Evolutionary conservation across 805 yeast genomes (phyloP).

Genomic region (Metschnikowia proteae): DNA sequence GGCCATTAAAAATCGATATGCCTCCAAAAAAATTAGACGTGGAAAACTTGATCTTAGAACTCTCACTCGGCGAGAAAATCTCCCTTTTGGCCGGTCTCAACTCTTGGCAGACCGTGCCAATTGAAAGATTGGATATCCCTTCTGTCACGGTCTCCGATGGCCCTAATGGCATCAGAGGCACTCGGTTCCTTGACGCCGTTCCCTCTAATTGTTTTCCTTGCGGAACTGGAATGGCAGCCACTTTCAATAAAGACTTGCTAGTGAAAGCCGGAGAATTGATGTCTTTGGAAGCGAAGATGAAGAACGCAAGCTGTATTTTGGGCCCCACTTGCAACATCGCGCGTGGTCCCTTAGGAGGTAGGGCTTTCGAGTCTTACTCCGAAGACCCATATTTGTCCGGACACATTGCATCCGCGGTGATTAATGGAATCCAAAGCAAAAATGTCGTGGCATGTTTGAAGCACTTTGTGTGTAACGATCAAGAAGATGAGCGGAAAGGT

Average conservation of each 20-base stretch:
- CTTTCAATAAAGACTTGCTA: conserved; percentile 50
- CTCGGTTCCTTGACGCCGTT: conserved; percentile 47
- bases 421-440: conserved; percentile 52
- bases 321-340: conserved; percentile 49
- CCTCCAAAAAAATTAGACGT: conserved; percentile 23
- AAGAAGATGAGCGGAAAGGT: conserved; percentile 51
- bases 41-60: conserved; percentile 26
- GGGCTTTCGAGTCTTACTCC: conserved; percentile 59
- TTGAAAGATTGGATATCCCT: conserved; percentile 18
- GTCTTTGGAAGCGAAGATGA: conserved; percentile 52
- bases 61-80: conserved; percentile 34
- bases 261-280: conserved; percentile 48
- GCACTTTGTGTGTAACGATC: conserved; percentile 62
- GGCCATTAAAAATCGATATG: conserved; percentile 3
- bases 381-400: conserved; percentile 56
- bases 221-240: conserved; percentile 57
- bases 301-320: conserved; percentile 47
- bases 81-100: conserved; percentile 33
- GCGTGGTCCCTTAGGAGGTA: conserved; percentile 57
- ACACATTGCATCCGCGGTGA: conserved; percentile 45
- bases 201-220: conserved; percentile 60
- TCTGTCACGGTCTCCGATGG: conserved; percentile 42
- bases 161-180: conserved; percentile 63
- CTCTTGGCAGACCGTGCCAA: conserved; percentile 14
- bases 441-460: conserved; percentile 55